Conservation (phyloP, 371 early-diverging fungal species). For the Rhizomucor miehei region DNA sequence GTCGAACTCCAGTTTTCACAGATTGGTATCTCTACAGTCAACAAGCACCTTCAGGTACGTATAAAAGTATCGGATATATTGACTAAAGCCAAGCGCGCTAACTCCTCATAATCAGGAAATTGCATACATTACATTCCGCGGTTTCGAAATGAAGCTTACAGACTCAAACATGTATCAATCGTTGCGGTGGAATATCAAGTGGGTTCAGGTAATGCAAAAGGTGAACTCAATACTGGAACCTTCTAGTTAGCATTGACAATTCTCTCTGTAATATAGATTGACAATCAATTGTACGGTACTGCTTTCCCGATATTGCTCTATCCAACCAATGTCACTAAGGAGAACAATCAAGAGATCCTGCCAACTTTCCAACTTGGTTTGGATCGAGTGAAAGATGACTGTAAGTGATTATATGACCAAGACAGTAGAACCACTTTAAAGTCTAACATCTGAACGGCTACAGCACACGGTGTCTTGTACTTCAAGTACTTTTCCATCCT, state of each 20-base stretch:
- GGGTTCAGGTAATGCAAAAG: slow-evolving; percentile 64
- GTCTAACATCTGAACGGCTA: neutral
- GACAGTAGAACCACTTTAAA: neutral
- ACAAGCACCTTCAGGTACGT: slow-evolving; percentile 36
- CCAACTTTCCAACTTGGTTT: slow-evolving; percentile 58
- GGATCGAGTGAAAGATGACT: slow-evolving; percentile 72
- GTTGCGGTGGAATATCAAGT: slow-evolving; percentile 60
- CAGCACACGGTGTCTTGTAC: slow-evolving; percentile 78
- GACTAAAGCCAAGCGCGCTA: neutral
- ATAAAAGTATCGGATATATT: slow-evolving; percentile 1
- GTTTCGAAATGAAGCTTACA: slow-evolving; percentile 59
- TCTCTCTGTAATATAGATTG: slow-evolving; percentile 48
- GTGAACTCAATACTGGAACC: no score
- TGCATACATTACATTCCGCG: slow-evolving; percentile 68
- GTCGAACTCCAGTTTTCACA: slow-evolving; percentile 44
- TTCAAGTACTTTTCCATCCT: slow-evolving; percentile 79
- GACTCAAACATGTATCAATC: slow-evolving; percentile 72
- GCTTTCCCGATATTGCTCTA: slow-evolving; percentile 81
- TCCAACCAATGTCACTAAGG: slow-evolving; percentile 71
- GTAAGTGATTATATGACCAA: slow-evolving; percentile 30
- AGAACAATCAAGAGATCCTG: slow-evolving; percentile 47
- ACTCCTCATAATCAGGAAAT: slow-evolving; percentile 52
- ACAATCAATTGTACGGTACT: slow-evolving; percentile 79
- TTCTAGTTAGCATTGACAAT: no score
- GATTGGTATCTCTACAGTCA: slow-evolving; percentile 80